A percentile compares a stretch with the other conserved stretches of the same genome.
Conservation (phyloP, 352 stramenopile genomes). For the Blastocystis sp. region DNA sequence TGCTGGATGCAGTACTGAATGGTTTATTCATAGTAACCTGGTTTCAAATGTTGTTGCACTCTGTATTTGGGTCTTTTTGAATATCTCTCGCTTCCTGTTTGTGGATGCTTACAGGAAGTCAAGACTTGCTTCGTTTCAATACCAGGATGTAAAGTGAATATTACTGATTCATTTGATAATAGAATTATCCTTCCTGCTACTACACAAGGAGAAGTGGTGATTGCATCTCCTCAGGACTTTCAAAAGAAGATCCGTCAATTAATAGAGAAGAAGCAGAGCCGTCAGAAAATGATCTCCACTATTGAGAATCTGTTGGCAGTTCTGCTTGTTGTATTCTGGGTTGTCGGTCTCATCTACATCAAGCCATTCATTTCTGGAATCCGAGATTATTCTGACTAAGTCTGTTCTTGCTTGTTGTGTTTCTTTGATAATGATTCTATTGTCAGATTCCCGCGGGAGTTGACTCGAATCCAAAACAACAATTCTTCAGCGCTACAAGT, state of each 20-base stretch:
- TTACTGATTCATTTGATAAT: neutral
- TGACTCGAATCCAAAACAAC: slow-evolving; percentile 13
- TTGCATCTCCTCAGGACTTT: neutral
- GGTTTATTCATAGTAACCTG: slow-evolving; percentile 3
- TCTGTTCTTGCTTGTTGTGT: neutral
- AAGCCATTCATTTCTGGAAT: slow-evolving; percentile 3
- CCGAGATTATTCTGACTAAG: neutral
- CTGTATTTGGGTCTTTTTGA: slow-evolving; percentile 2
- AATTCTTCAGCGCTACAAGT: neutral
- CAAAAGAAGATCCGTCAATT: neutral
- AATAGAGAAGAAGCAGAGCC: neutral
- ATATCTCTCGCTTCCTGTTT: slow-evolving; percentile 13
- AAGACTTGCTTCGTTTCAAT: neutral
- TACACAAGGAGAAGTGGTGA: neutral
- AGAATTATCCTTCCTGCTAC: slow-evolving; percentile 35
- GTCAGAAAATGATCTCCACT: neutral
- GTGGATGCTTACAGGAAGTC: neutral
- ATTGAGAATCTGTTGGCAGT: slow-evolving; percentile 2
- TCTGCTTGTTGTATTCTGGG: slow-evolving; percentile 1
- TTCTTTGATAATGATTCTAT: neutral
- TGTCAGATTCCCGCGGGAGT: neutral
- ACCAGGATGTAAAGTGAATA: neutral
- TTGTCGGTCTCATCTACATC: neutral
- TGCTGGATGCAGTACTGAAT: slow-evolving; percentile 4
- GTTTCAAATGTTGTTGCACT: neutral